These are phyloP conservation scores for Grosmannia huntii DNA, from an alignment of 2,329 filamentous ascomycete species.

Conservation along the genomic window DNA sequence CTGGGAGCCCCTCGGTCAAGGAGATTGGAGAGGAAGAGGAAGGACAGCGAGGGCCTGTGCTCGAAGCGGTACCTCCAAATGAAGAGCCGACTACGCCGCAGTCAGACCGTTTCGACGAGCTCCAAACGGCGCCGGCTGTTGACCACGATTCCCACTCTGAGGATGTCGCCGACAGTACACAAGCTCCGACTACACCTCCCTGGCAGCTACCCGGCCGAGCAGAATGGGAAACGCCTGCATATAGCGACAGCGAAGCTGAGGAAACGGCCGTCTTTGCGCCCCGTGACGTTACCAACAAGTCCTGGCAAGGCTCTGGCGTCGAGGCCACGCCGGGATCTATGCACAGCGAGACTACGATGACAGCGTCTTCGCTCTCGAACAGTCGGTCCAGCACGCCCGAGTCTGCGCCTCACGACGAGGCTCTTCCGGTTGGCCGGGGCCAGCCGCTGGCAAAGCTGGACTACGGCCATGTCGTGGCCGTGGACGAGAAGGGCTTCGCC, in stretches of 20 bases:
- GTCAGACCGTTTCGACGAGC: background rate
- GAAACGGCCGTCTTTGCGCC: conserved; percentile 14
- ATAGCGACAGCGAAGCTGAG: conserved; percentile 7
- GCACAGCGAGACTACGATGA: conserved; percentile 22
- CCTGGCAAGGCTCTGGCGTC: conserved; percentile 17
- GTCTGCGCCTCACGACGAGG: conserved; percentile 1
- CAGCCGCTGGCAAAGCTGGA: conserved; percentile 10
- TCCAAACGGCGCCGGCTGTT: background rate
- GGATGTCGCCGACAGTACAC: background rate
- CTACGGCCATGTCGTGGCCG: conserved; percentile 7
- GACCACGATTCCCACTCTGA: background rate
- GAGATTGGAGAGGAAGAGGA: background rate
- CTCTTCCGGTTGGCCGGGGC: too few relatives aligned
- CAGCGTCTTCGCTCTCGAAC: conserved; percentile 20
- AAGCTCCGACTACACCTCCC: background rate
- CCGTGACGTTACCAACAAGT: conserved; percentile 20
- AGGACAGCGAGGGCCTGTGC: background rate
- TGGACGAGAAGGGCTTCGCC: background rate
- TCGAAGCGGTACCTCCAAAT: background rate
- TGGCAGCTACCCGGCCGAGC: background rate
- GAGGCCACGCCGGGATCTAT: conserved; percentile 22
- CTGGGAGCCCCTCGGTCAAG: background rate
- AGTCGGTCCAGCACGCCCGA: conserved; percentile 16
- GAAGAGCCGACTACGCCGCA: background rate
- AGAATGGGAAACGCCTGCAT: background rate